Evolutionary conservation across 2,329 filamentous ascomycete genomes (phyloP).

Genomic region (Alternaria panax): DNA sequence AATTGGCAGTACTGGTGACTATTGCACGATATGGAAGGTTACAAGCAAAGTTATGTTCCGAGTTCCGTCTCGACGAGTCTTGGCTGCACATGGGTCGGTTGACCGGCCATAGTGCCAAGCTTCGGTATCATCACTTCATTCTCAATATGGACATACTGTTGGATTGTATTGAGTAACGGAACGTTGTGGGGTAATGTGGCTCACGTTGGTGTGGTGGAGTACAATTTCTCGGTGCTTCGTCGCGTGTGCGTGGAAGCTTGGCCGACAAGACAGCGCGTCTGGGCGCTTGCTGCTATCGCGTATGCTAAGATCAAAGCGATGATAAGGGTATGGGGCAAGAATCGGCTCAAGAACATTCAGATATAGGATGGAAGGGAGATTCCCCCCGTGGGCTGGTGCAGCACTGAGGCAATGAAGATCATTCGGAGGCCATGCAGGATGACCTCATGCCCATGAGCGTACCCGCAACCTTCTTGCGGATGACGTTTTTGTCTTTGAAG

Average conservation of each 20-base stretch:
- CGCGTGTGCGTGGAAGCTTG: slow-evolving; percentile 16
- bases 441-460: not conserved
- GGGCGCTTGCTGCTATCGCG: slow-evolving; percentile 16
- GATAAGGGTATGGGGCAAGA: slow-evolving; percentile 4
- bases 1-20: slow-evolving; percentile 31
- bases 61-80: slow-evolving; percentile 28
- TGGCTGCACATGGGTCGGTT: slow-evolving; percentile 22
- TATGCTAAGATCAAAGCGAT: slow-evolving; percentile 5
- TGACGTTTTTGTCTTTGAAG: not conserved
- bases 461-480: not conserved
- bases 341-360: slow-evolving; percentile 7
- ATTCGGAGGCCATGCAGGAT: not conserved
- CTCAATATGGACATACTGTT: slow-evolving; percentile 2
- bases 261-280: slow-evolving; percentile 14
- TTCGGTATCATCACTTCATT: slow-evolving; percentile 4
- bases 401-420: not conserved
- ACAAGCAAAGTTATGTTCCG: slow-evolving; percentile 26
- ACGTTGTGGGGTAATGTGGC: slow-evolving; percentile 1
- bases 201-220: slow-evolving; percentile 19
- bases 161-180: not conserved
- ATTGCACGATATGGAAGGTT: slow-evolving; percentile 28
- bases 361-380: not conserved
- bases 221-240: slow-evolving; percentile 22
- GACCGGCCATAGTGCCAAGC: slow-evolving; percentile 13
- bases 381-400: not conserved